Percentiles rank a stretch among this genome's conserved stretches.
phyloP scores from a whole-genome alignment of 306 rosid species.

The Castanospermum australe region DNA sequence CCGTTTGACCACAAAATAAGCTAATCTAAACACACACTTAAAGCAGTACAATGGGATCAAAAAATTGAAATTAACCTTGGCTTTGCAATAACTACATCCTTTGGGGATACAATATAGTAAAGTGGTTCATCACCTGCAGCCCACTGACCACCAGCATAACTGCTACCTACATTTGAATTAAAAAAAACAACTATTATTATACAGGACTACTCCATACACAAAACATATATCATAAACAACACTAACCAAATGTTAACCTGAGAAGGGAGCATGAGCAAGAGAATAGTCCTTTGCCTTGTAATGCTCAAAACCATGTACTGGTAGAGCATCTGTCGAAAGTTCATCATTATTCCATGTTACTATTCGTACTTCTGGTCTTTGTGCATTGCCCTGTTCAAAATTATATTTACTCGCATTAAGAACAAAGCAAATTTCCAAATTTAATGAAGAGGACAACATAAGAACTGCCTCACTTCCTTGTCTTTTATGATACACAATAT shows the following conservation, averaged over 20 bases:
- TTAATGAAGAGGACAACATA: background rate
- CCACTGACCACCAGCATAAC: conserved; percentile 99
- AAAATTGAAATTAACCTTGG: conserved; percentile 71
- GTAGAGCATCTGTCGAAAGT: conserved; percentile 93
- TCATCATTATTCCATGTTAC: conserved; percentile 94
- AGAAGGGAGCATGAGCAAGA: conserved; percentile 97
- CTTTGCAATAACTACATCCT: conserved; percentile 95
- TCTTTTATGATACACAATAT: conserved; percentile 14
- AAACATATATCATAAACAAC: conserved; percentile 32
- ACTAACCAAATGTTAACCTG: conserved; percentile 68
- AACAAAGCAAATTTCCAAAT: conserved; percentile 22
- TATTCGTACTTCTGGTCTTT: conserved; percentile 90
- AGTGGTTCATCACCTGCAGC: conserved; percentile 96
- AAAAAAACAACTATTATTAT: conserved; percentile 32
- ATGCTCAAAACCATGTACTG: conserved; percentile 96
- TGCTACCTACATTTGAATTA: conserved; percentile 78
- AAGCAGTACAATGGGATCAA: background rate
- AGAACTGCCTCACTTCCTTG: conserved; percentile 8
- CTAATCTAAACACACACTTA: too few species aligned
- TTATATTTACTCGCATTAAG: conserved; percentile 31
- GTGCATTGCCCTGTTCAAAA: conserved; percentile 89
- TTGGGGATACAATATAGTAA: conserved; percentile 93
- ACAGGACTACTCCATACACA: conserved; percentile 24
- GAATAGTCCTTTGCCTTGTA: conserved; percentile 97
- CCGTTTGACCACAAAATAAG: too few species aligned